Conservation (phyloP, 164 flowering plant genomes). For the Aristolochia californica region DNA sequence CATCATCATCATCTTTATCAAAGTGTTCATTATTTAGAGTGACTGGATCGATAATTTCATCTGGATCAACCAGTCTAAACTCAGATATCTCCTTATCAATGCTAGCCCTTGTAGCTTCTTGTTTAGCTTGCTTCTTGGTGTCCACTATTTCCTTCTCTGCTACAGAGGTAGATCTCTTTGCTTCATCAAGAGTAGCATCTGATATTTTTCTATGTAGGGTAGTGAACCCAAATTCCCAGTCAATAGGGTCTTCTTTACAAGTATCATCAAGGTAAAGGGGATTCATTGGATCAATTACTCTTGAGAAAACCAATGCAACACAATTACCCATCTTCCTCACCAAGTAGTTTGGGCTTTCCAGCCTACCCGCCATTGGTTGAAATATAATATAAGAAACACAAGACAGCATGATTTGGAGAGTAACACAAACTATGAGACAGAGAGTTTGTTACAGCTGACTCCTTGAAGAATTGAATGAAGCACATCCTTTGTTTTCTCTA, state of each 20-base stretch:
- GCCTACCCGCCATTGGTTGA: slow-evolving; percentile 54
- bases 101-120: slow-evolving; percentile 14
- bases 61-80: slow-evolving; percentile 52
- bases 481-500: slow-evolving; percentile 60
- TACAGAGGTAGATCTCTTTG: slow-evolving; percentile 7
- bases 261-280: slow-evolving; percentile 90
- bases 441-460: slow-evolving; percentile 60
- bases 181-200: slow-evolving; percentile 13
- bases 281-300: slow-evolving; percentile 82
- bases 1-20: slow-evolving; percentile 43
- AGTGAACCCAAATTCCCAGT: slow-evolving; percentile 79
- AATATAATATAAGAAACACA: slow-evolving; percentile 8
- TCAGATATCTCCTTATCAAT: slow-evolving; percentile 23
- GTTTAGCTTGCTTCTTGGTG: slow-evolving; percentile 11
- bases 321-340: slow-evolving; percentile 80
- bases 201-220: slow-evolving; percentile 12
- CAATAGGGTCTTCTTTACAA: slow-evolving; percentile 45
- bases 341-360: slow-evolving; percentile 66
- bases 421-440: no score
- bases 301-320: slow-evolving; percentile 80
- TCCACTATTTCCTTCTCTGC: slow-evolving; percentile 14
- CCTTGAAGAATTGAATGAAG: slow-evolving; percentile 85
- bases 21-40: slow-evolving; percentile 24
- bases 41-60: slow-evolving; percentile 83
- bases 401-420: neutral